These are phyloP conservation scores for Scheffersomyces insectosa DNA, from an alignment of 1,139 yeast species.

Conservation along the genomic window DNA sequence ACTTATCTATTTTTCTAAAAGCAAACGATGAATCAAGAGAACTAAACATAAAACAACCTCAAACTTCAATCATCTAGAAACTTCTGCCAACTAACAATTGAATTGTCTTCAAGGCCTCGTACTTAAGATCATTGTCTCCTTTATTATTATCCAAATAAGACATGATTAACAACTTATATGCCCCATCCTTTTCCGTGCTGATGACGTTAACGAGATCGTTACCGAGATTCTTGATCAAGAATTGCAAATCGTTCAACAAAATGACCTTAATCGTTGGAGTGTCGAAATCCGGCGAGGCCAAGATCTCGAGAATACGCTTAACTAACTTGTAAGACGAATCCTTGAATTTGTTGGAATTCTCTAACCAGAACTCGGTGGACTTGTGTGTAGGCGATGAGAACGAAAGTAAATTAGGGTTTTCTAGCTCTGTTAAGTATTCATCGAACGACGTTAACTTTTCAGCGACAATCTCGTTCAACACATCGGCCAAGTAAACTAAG, in stretches of 20 bases:
- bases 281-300: constrained; percentile 23
- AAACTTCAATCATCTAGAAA: constrained; percentile 15
- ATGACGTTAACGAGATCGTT: constrained; percentile 73
- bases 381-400: constrained; percentile 93
- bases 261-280: constrained; percentile 35
- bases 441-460: constrained; percentile 84
- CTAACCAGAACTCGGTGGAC: constrained; percentile 86
- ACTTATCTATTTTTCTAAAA: too few relatives aligned
- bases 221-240: constrained; percentile 43
- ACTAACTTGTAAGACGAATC: constrained; percentile 74
- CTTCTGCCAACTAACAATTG: constrained; percentile 84
- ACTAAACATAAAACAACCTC: too few relatives aligned
- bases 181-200: constrained; percentile 55
- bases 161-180: constrained; percentile 77
- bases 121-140: constrained; percentile 84
- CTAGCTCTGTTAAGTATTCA: constrained; percentile 84
- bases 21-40: too few relatives aligned
- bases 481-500: constrained; percentile 56
- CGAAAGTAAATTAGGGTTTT: constrained; percentile 69
- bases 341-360: constrained; percentile 74
- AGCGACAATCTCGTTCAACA: constrained; percentile 69
- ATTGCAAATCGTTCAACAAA: constrained; percentile 56
- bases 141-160: constrained; percentile 67
- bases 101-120: constrained; percentile 92
- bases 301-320: constrained; percentile 48